These are phyloP conservation scores for Magnusiomyces clavatus DNA, from an alignment of 1,139 yeast species.

Conservation along the genomic window DNA sequence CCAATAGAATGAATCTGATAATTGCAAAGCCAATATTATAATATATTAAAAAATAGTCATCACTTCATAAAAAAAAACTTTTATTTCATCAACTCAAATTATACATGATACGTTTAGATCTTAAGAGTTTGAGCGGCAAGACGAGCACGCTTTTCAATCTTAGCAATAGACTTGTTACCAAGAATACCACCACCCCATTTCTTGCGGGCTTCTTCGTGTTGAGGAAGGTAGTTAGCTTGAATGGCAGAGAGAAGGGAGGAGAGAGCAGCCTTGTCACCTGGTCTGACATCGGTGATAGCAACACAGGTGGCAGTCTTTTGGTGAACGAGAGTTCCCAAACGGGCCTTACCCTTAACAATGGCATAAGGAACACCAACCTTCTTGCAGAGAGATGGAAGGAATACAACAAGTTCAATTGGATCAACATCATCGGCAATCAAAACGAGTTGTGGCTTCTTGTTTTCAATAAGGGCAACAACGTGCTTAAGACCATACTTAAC, in stretches of 20 bases:
- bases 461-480: conserved; percentile 91
- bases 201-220: conserved; percentile 91
- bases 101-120: conserved; percentile 2
- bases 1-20: too few species aligned
- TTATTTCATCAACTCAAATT: conserved; percentile 1
- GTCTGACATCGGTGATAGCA: conserved; percentile 87
- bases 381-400: conserved; percentile 97
- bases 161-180: conserved; percentile 87
- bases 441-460: conserved; percentile 96
- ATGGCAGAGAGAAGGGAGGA: conserved; percentile 88
- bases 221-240: conserved; percentile 84
- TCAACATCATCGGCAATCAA: conserved; percentile 97
- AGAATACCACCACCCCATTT: conserved; percentile 99
- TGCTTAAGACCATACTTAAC: conserved; percentile 98
- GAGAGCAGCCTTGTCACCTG: conserved; percentile 92
- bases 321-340: conserved; percentile 96
- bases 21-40: too few species aligned
- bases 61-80: conserved; percentile 5
- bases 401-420: conserved; percentile 94
- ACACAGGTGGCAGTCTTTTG: conserved; percentile 95
- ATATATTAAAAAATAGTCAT: background rate
- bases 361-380: conserved; percentile 99
- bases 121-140: conserved; percentile 4
- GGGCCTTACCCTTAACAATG: conserved; percentile 96
- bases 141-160: conserved; percentile 45